Base-by-base conservation (phyloP, 345 rosid species). In the Draba incana region DNA sequence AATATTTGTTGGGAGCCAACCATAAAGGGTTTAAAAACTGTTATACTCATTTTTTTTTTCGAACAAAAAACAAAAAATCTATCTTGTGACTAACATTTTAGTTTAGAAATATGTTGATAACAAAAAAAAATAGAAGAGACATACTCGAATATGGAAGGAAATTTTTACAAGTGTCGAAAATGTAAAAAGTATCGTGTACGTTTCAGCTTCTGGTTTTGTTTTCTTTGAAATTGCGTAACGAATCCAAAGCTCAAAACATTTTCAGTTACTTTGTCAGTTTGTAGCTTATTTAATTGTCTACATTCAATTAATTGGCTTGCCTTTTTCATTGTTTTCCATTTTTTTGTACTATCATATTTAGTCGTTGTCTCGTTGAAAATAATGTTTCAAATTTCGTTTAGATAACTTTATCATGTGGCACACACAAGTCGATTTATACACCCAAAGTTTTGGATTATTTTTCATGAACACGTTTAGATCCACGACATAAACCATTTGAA, bases 231-330 rank as follows among this genome's bases (percentile, higher is more conserved):
- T 45, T 33, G 46, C 31, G 53, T 66, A 30, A 54, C 9, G 45
- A 55, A 20, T 20, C 42, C 14, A 4, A 4, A 31, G 55, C 37
- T 30, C 23, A 3, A 20, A 8, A 10, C 45, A 33, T 2, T 33
- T 27, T 65, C 60, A 52, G 42, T 65, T 51, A 52, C 68, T 51
- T 51, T 25, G 48, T 38, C 8, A 37, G 37, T 64, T 48, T 63
- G 46, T 63, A 47, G 45, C 23, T 42, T 35, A 35, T 8, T 13
- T 39, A 38, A 23, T 28, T 20, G 8, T 59, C 49, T 25, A 13
- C 49, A 8, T 27, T 28, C 51, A n/a, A 14, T 14, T 15, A 28
- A 14, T 14, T 10, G 8, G 50, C 48, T 12, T 41, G 23, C 62
- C 2, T 57, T 43, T 6, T 33, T 33, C 37, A 33, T 33, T 33